A percentile compares a stretch with the other conserved stretches of the same genome.
Evolutionary conservation across 2,329 filamentous ascomycete genomes (phyloP).

Genomic region (Hypoxylon sp.): DNA sequence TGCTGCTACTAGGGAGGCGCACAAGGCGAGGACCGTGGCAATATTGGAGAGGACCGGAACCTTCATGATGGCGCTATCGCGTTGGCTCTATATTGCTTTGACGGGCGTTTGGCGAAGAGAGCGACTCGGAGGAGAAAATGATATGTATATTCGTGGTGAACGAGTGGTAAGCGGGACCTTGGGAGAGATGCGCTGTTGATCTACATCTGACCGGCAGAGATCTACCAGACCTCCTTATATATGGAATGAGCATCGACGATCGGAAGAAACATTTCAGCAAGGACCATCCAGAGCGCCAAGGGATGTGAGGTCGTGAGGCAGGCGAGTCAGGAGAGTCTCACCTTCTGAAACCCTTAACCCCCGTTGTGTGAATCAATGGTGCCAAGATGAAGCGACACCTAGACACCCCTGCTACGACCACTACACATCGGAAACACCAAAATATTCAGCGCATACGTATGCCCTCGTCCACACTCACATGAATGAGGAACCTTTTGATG

Average conservation of each 20-base stretch:
- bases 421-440: slow-evolving; percentile 11
- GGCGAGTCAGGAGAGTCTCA: slow-evolving; percentile 37
- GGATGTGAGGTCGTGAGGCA: slow-evolving; percentile 37
- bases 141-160: slow-evolving; percentile 25
- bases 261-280: slow-evolving; percentile 23
- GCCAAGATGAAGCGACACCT: slow-evolving; percentile 35
- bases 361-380: slow-evolving; percentile 19
- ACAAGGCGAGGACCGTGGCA: slow-evolving; percentile 24
- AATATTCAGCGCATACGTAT: slow-evolving; percentile 6
- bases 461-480: slow-evolving; percentile 5
- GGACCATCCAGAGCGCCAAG: slow-evolving; percentile 7
- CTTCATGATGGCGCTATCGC: slow-evolving; percentile 28
- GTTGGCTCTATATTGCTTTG: slow-evolving; percentile 8
- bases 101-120: slow-evolving; percentile 29
- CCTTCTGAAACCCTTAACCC: slow-evolving; percentile 32
- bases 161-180: slow-evolving; percentile 36
- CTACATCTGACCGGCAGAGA: slow-evolving; percentile 39
- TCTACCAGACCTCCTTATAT: slow-evolving; percentile 44
- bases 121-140: slow-evolving; percentile 13
- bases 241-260: slow-evolving; percentile 18
- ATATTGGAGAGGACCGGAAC: slow-evolving; percentile 20
- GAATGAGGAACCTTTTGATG: slow-evolving; percentile 8
- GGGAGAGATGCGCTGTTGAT: slow-evolving; percentile 39
- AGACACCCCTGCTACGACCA: slow-evolving; percentile 22
- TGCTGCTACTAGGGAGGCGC: slow-evolving; percentile 28